Evolutionary conservation across 2,329 filamentous ascomycete genomes (phyloP), one percentile per base, ranked within the genome.

Genomic region (Stachybotrys echinatus): DNA sequence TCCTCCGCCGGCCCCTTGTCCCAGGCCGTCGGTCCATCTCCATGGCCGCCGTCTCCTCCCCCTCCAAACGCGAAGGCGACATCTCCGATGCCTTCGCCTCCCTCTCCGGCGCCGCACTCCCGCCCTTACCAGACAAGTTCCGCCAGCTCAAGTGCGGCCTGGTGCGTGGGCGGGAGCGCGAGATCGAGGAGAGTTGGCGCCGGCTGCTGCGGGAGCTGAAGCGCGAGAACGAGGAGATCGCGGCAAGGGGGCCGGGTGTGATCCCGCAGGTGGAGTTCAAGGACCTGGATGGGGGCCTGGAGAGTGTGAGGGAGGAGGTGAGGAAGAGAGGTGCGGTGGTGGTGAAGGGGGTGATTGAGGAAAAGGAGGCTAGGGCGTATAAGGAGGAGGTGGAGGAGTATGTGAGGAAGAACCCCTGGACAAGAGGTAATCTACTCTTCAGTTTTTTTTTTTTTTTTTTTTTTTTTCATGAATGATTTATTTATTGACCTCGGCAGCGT

Each of bases 371-470:
- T 0, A 68, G 85, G 45, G 73, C 69, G 2, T 87, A 83, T 58
- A 91, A 91, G 66, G 71, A 72, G 8, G 76, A 84, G 52, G 69
- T 86, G 6, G 78, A 83, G 54, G 77, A 80, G 7, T 91, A 91
- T 56, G 78, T 88, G 6, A 68, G 67, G 12, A 74, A 74, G 48
- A 91, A 91, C 59, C 78, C 81, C 0, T 71, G 69, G 4, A 84
- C 81, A 4, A 76, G 71, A 70, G 76, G 77, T 74, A 53, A 54
- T 63, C 50, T 23, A n/a, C n/a, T n/a, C n/a, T n/a, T n/a, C n/a
- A n/a, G n/a, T n/a, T n/a, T n/a, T n/a, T n/a, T n/a, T n/a, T n/a
- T n/a, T n/a, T n/a, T n/a, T n/a, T n/a, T n/a, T n/a, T n/a, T n/a
- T n/a, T 14, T 8, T 27, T 2, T 23, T 1, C 18, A 4, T 17